Evolutionary conservation across 495 filamentous ascomycete genomes (phyloP).

Genomic region (Penicillium nucicola): DNA sequence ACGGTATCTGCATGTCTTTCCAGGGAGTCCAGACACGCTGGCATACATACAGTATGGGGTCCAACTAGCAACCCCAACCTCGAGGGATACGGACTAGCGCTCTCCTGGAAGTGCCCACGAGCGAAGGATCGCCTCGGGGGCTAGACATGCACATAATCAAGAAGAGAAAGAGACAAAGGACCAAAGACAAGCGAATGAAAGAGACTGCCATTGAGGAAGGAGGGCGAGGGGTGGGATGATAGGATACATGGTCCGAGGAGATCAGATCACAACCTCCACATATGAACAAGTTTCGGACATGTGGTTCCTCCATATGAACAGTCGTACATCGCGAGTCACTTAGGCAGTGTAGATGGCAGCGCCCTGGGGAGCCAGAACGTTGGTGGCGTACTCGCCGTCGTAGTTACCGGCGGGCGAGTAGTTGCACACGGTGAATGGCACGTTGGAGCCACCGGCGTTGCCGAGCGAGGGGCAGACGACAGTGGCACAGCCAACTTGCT

Average conservation of each 20-base stretch:
- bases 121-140: constrained; percentile 1
- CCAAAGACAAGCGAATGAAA: constrained; percentile 12
- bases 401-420: constrained; percentile 74
- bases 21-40: constrained; percentile 9
- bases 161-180: constrained; percentile 19
- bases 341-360: constrained; percentile 25
- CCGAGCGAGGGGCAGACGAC: constrained; percentile 49
- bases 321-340: not conserved
- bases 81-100: constrained; percentile 5
- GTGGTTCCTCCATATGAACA: not conserved
- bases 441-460: constrained; percentile 43
- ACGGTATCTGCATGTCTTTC: constrained; percentile 20
- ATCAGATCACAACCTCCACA: not conserved
- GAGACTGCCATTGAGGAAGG: not conserved
- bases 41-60: constrained; percentile 22
- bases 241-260: not conserved
- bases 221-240: not conserved
- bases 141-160: constrained; percentile 21
- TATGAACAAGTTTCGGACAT: not conserved
- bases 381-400: constrained; percentile 58
- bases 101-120: constrained; percentile 3
- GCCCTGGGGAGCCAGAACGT: constrained; percentile 56
- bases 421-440: constrained; percentile 82
- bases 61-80: not conserved
- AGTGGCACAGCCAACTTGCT: constrained; percentile 69